Evolutionary conservation across 2,329 filamentous ascomycete species (phyloP).

Genomic region (Emergomyces africanus): DNA sequence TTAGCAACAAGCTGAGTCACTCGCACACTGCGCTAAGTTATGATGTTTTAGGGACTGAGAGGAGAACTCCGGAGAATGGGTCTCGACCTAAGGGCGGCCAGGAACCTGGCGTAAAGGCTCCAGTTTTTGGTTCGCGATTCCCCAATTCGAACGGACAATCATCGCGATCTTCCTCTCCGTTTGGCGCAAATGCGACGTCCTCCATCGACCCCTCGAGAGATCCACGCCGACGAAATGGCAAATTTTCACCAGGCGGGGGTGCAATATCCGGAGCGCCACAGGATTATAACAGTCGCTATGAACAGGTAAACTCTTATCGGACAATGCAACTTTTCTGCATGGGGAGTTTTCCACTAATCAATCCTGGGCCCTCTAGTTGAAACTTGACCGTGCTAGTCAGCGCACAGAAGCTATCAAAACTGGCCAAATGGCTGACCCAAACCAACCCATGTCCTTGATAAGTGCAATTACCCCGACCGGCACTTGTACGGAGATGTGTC

Average conservation of each 20-base stretch:
- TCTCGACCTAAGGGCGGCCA: neutral
- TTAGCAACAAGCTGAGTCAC: neutral
- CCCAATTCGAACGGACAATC: neutral
- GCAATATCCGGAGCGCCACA: neutral
- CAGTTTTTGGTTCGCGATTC: neutral
- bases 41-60: neutral
- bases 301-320: constrained; percentile 8
- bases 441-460: constrained; percentile 45
- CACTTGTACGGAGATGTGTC: constrained; percentile 52
- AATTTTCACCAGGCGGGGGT: neutral
- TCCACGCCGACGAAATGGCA: constrained; percentile 6
- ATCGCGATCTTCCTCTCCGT: neutral
- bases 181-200: neutral
- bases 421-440: constrained; percentile 45
- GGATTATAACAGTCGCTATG: constrained; percentile 11
- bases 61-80: neutral
- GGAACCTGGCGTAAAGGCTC: neutral
- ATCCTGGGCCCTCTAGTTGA: constrained; percentile 27
- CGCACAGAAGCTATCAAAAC: constrained; percentile 39
- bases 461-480: constrained; percentile 51
- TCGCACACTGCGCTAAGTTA: neutral
- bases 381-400: constrained; percentile 37
- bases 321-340: neutral
- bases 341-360: constrained; percentile 1
- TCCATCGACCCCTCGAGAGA: constrained; percentile 10